These are phyloP conservation scores for Amanita fuliginea DNA, from an alignment of 768 basidiomycete genomes.

Conservation along the genomic window DNA sequence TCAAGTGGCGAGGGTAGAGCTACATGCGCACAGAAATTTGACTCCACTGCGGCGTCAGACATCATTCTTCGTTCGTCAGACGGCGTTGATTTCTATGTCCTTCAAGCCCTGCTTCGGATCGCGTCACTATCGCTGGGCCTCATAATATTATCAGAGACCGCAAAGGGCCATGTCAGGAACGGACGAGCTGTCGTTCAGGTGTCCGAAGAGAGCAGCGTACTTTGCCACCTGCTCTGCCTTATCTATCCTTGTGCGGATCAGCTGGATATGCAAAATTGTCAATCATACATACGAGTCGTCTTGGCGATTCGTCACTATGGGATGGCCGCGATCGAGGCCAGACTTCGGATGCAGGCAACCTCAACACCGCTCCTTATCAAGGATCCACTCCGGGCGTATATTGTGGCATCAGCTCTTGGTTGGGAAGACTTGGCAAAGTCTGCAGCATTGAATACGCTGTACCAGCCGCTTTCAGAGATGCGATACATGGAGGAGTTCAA, in stretches of 20 bases:
- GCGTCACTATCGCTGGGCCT: conserved; percentile 19
- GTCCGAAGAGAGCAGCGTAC: conserved; percentile 6
- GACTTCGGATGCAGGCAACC: background rate
- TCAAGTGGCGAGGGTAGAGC: no score
- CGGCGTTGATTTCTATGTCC: conserved; percentile 18
- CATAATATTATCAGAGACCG: conserved; percentile 16
- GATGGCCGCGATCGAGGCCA: background rate
- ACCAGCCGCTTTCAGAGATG: background rate
- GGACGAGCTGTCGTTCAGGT: conserved; percentile 6
- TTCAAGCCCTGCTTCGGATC: conserved; percentile 15
- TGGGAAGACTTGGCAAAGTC: background rate
- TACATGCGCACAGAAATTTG: background rate
- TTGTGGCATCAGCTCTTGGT: background rate
- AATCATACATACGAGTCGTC: background rate
- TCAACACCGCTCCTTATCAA: background rate
- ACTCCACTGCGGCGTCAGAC: conserved; percentile 9
- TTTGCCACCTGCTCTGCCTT: conserved; percentile 6
- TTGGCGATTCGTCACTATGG: background rate
- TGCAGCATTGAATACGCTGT: background rate
- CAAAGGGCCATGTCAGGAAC: background rate
- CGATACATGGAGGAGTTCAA: background rate
- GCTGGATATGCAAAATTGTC: background rate
- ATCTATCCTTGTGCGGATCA: background rate
- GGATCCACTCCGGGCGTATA: background rate
- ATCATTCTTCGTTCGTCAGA: conserved; percentile 18